Conservation (phyloP, 179 eudicot genomes). For the Monotropa hypopitys region DNA sequence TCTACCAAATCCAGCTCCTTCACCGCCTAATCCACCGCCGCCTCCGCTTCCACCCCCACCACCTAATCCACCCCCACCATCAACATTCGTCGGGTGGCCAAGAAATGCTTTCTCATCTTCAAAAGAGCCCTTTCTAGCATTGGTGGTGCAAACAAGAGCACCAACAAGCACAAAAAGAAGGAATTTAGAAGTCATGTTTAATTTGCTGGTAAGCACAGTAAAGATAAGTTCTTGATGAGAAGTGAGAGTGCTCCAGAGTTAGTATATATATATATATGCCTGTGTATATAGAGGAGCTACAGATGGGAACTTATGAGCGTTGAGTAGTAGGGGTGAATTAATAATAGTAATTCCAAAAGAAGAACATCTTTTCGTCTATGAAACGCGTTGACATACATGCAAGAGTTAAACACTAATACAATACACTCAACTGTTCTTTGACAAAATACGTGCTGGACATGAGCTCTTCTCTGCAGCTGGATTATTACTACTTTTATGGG, state of each 20-base stretch:
- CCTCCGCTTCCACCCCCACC: background rate
- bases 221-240: background rate
- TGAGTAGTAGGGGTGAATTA: background rate
- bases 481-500: background rate
- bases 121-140: constrained; percentile 4
- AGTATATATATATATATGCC: background rate
- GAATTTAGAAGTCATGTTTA: constrained; percentile 2
- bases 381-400: background rate
- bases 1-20: background rate
- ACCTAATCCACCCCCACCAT: background rate
- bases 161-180: constrained; percentile 2
- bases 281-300: too few species aligned
- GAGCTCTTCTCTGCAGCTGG: too few species aligned
- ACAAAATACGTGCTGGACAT: background rate
- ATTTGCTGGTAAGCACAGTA: background rate
- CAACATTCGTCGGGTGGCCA: background rate
- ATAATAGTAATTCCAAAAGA: background rate
- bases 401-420: background rate
- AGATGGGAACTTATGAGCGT: too few species aligned
- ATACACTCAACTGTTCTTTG: background rate
- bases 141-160: constrained; percentile 7
- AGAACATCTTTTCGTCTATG: background rate
- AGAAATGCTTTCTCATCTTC: constrained; percentile 3
- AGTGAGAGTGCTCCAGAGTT: background rate
- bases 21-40: background rate